phyloP scores from a whole-genome alignment of 1,284 basidiomycete species.

The Schizophyllum commune region DNA sequence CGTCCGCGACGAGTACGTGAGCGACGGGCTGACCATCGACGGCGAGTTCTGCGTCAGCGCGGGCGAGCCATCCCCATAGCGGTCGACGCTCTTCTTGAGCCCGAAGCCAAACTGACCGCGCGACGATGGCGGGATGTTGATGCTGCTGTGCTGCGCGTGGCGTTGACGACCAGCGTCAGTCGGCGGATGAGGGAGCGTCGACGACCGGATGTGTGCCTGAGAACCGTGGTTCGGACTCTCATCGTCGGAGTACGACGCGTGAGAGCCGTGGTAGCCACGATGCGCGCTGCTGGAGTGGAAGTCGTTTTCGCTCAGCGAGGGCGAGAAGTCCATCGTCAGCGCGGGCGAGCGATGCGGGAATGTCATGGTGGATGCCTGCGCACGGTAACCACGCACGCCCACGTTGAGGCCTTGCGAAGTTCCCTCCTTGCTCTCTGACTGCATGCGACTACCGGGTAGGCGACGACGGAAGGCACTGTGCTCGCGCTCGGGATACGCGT shows the following conservation, averaged over 20 bases:
- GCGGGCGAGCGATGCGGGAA: slow-evolving; percentile 9
- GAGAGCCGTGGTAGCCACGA: slow-evolving; percentile 10
- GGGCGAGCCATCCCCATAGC: slow-evolving; percentile 6
- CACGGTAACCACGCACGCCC: slow-evolving; percentile 33
- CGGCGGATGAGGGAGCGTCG: slow-evolving; percentile 19
- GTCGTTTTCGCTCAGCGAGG: slow-evolving; percentile 24
- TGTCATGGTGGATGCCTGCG: slow-evolving; percentile 26
- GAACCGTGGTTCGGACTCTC: slow-evolving; percentile 14
- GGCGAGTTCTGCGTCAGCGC: slow-evolving; percentile 29
- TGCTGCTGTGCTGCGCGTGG: slow-evolving; percentile 35
- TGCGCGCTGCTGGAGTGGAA: slow-evolving; percentile 21
- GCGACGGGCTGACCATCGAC: slow-evolving; percentile 45
- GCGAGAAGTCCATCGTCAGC: background rate
- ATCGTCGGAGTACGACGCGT: slow-evolving; percentile 10
- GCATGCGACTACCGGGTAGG: slow-evolving; percentile 19
- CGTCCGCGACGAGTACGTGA: slow-evolving; percentile 52
- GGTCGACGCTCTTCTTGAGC: background rate
- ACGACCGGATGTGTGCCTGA: slow-evolving; percentile 30
- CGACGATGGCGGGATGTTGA: slow-evolving; percentile 24
- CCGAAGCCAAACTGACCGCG: background rate
- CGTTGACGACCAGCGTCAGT: slow-evolving; percentile 22
- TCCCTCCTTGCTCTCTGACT: slow-evolving; percentile 21
- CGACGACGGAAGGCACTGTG: slow-evolving; percentile 18
- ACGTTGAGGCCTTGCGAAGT: slow-evolving; percentile 15
- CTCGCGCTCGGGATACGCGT: slow-evolving; percentile 22